Evolutionary conservation across 2,329 filamentous ascomycete species (phyloP).

Genomic region (Fusarium kyushuense): DNA sequence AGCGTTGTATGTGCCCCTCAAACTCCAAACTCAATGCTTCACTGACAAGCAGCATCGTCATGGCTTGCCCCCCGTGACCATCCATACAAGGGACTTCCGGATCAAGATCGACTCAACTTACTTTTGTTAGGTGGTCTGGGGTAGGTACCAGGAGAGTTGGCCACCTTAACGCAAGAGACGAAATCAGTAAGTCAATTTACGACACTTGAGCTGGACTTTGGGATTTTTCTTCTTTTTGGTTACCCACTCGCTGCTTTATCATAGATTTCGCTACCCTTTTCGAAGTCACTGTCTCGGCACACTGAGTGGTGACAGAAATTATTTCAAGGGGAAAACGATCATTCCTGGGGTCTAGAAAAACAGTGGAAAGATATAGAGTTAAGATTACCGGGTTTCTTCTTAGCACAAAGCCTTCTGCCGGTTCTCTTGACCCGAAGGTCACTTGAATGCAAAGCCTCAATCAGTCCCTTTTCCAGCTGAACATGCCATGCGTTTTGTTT

Average conservation of each 20-base stretch:
- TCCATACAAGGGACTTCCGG: conserved; percentile 34
- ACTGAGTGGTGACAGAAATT: neutral
- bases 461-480: neutral
- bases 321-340: no score
- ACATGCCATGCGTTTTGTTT: no score
- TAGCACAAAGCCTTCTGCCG: neutral
- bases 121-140: neutral
- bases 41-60: conserved; percentile 34
- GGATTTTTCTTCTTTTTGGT: neutral
- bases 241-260: neutral
- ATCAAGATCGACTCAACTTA: conserved; percentile 34
- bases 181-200: neutral
- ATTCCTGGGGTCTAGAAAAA: no score
- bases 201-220: neutral
- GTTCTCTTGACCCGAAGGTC: neutral
- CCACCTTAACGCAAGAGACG: neutral
- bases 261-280: neutral
- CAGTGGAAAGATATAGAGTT: neutral
- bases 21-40: neutral
- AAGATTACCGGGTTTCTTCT: neutral
- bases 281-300: neutral
- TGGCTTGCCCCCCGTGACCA: conserved; percentile 37
- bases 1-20: neutral
- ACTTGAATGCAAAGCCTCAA: neutral
- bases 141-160: neutral